Evolutionary conservation across 2,329 filamentous ascomycete genomes (phyloP).

Genomic region (Dactylellina cionopaga): DNA sequence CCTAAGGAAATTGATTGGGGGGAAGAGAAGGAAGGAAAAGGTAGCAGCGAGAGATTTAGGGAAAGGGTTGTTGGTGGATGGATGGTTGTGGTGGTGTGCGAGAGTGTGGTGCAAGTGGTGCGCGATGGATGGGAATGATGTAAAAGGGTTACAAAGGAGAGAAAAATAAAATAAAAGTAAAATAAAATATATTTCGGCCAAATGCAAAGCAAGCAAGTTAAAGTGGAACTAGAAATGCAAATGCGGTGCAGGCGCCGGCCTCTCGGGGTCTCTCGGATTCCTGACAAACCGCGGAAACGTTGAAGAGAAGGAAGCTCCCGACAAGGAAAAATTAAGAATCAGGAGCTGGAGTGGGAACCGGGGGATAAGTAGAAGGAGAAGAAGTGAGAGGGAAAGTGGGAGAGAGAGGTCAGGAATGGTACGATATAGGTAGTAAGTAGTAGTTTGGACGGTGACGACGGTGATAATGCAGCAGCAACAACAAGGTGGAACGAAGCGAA

Average conservation of each 20-base stretch:
- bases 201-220: too few relatives aligned
- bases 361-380: slow-evolving; percentile 12
- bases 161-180: slow-evolving; percentile 33
- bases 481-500: slow-evolving; percentile 42
- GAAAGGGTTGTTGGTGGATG: slow-evolving; percentile 32
- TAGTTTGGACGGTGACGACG: slow-evolving; percentile 40
- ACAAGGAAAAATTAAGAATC: background rate
- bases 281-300: slow-evolving; percentile 21
- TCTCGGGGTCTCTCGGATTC: slow-evolving; percentile 47
- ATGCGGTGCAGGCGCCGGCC: slow-evolving; percentile 12
- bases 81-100: background rate
- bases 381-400: slow-evolving; percentile 29
- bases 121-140: slow-evolving; percentile 47
- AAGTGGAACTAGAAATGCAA: slow-evolving; percentile 10
- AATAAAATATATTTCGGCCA: slow-evolving; percentile 33
- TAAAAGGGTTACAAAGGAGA: slow-evolving; percentile 49
- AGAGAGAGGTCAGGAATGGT: slow-evolving; percentile 30
- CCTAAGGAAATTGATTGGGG: slow-evolving; percentile 46
- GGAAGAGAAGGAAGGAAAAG: slow-evolving; percentile 41
- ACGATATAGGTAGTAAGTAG: slow-evolving; percentile 37
- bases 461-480: slow-evolving; percentile 53
- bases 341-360: slow-evolving; percentile 12
- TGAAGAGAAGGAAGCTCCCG: slow-evolving; percentile 4
- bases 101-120: background rate
- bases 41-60: slow-evolving; percentile 39